A percentile compares a stretch with the other conserved stretches of the same genome.
These are phyloP conservation scores for Davidsoniella australis DNA, from an alignment of 2,329 filamentous ascomycete species.

Conservation along the genomic window DNA sequence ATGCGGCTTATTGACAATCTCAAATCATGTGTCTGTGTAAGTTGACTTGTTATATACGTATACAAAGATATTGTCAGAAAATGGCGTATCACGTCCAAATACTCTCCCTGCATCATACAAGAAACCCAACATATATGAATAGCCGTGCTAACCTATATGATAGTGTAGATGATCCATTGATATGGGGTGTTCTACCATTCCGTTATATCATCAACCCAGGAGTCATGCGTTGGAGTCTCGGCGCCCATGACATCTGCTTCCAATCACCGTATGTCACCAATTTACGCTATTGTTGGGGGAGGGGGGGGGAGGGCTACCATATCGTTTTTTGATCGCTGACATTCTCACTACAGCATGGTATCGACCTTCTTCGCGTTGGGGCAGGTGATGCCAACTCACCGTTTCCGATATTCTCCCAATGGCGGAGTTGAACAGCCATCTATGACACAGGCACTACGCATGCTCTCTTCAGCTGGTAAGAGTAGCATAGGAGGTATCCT, in stretches of 20 bases:
- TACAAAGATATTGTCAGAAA: background rate
- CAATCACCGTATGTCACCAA: conserved; percentile 48
- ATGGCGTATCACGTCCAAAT: background rate
- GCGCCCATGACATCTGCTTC: conserved; percentile 92
- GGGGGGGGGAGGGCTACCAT: background rate
- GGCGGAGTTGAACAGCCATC: conserved; percentile 86
- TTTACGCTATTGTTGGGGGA: background rate
- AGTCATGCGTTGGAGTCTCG: conserved; percentile 76
- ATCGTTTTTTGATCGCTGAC: background rate
- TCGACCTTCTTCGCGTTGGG: conserved; percentile 74
- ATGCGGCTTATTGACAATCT: conserved; percentile 63
- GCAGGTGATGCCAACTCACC: conserved; percentile 81
- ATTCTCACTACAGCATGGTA: conserved; percentile 32
- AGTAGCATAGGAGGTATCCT: conserved; percentile 11
- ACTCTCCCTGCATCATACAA: too few species aligned
- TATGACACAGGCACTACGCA: conserved; percentile 66
- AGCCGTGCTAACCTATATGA: conserved; percentile 6
- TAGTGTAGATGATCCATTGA: conserved; percentile 82
- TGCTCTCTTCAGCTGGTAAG: conserved; percentile 41
- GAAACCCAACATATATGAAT: background rate
- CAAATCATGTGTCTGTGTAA: conserved; percentile 27
- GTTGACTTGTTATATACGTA: conserved; percentile 28
- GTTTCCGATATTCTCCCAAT: conserved; percentile 55
- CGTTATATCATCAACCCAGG: conserved; percentile 52
- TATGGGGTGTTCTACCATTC: conserved; percentile 79